phyloP scores from a whole-genome alignment of 305 asterid species.

The Solanum hybrid region DNA sequence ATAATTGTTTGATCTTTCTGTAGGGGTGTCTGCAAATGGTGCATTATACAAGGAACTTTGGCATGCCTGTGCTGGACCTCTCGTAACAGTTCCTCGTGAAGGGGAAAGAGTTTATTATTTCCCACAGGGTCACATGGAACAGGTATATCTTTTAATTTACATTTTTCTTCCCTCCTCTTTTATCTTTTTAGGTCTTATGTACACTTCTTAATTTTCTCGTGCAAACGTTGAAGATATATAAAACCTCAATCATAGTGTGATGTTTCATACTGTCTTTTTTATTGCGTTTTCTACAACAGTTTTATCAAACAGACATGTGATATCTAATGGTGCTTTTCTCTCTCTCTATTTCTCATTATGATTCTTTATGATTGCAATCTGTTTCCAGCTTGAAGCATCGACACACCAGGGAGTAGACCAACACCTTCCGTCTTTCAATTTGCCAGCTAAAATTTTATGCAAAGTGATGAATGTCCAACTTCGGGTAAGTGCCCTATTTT shows the following conservation, averaged over 20 bases:
- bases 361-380: background rate
- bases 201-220: background rate
- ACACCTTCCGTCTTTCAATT: slow-evolving; percentile 60
- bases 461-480: slow-evolving; percentile 67
- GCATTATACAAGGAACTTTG: slow-evolving; percentile 72
- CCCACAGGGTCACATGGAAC: slow-evolving; percentile 99
- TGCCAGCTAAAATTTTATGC: slow-evolving; percentile 73
- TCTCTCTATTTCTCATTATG: background rate
- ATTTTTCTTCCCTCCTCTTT: background rate
- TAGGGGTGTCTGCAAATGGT: slow-evolving; percentile 23
- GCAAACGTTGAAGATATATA: background rate
- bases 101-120: slow-evolving; percentile 85
- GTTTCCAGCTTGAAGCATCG: slow-evolving; percentile 68
- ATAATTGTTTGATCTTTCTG: slow-evolving; percentile 1
- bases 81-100: slow-evolving; percentile 78
- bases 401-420: slow-evolving; percentile 65
- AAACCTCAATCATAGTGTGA: background rate
- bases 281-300: background rate
- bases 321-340: background rate
- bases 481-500: slow-evolving; percentile 35
- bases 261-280: background rate
- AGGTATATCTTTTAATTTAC: slow-evolving; percentile 34
- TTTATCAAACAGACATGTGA: background rate
- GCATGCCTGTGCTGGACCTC: slow-evolving; percentile 99
- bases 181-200: background rate